Evolutionary conservation across 2,329 filamentous ascomycete species (phyloP), one percentile per base, ranked within the genome.

Genomic region (Aureobasidium sp.): DNA sequence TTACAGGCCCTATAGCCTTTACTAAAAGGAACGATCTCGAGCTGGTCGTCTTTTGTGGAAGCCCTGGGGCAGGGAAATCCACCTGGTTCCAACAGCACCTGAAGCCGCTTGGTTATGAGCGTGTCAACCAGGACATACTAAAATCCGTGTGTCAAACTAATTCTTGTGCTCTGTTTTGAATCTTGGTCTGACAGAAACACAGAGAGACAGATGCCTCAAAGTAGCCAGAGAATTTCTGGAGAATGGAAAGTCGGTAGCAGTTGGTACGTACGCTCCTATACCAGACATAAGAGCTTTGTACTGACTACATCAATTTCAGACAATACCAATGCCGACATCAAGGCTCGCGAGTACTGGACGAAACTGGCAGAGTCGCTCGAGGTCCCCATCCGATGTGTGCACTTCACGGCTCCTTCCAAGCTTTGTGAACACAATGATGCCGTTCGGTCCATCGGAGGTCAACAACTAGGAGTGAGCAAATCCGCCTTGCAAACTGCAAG

Each of bases 261-360:
- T 97, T 63, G 91, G 90, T 94, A 81, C 67, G 85, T 57, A 2
- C n/a, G 11, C 12, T 29, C 6, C 27, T 14, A 34, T 12, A 12
- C 34, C 17, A 25, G 5, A 17, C 8, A 14, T n/a, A 3, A 37
- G 27, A n/a, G 11, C 14, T 22, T 15, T 20, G 8, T 9, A 17
- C 20, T 57, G 39, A 57, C 7, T 25, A 7, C 11, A 2, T n/a
- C 11, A n/a, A 47, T 25, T 5, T 5, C 20, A 94, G 94, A 99
- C 75, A 97, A 96, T 73, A 97, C 94, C n/a, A 99, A 99, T 72
- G 85, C 92, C 34, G 89, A 96, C 75, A 73, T 80, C 12, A 87
- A 90, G 58, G 90, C 87, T 27, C 83, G 94, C 66, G 81, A 82
- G n/a, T 77, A 89, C 64, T 97, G 93, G 93, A 76, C 90, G 36